Evolutionary conservation across 2,329 filamentous ascomycete species (phyloP), one percentile per base, ranked within the genome.

Genomic region (Diplodia scrobiculata): DNA sequence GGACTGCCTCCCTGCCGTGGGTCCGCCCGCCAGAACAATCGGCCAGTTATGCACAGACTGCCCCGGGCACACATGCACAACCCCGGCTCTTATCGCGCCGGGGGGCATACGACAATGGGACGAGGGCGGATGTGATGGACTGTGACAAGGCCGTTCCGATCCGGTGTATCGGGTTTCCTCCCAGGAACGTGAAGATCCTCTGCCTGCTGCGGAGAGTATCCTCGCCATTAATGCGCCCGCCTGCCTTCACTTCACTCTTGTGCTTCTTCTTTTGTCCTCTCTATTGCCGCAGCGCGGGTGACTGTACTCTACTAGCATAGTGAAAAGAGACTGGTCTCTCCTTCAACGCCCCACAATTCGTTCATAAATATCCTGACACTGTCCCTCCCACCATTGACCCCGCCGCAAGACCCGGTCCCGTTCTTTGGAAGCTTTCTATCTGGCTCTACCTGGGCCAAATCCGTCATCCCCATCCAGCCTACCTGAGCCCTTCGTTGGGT

Each of bases 171-270:
- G 58, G 58, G 58, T 62, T 29, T 19, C 21, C 38, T 62, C 58
- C 45, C 45, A 62, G 58, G 45, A 36, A 62, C 58, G 45, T 36
- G 58, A 62, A 62, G 58, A 62, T 62, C 58, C 41, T 47, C 25
- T 60, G 25, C 55, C 55, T 47, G 41, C 55, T 62, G 58, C 11
- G 45, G 58, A 62, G 58, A 29, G 36, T 50, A 38, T 11, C 45
- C 45, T 50, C 41, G 58, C n/a, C 58, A 38, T 62, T 62, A 36
- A 62, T 50, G 41, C 29, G 58, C 29, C 58, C 34, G 36, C 36
- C 17, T 27, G 48, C 41, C 55, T 60, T 19, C 41, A 32, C 29
- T 29, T 41, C 55, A 60, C 41, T 48, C 55, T 5, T 19, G 19
- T 34, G n/a, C 29, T 50, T 62, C 58, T 62, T 51, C 58, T 62